Conservation (phyloP, 371 early-diverging fungal species). For the Apophysomyces variabilis region DNA sequence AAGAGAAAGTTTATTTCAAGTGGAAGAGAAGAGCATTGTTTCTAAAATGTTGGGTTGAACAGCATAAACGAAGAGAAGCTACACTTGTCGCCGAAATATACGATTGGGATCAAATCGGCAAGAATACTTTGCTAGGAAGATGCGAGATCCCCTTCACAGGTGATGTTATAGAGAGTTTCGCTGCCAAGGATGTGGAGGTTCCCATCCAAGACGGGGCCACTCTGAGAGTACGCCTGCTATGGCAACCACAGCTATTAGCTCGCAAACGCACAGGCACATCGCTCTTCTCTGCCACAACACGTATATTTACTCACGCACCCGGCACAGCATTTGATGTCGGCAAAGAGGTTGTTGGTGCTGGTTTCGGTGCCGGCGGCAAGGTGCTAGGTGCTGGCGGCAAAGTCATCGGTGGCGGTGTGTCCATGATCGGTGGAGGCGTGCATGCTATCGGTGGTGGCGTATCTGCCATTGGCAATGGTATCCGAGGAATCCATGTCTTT, state of each 20-base stretch:
- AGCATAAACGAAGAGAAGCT: conserved; percentile 52
- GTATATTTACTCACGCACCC: conserved; percentile 46
- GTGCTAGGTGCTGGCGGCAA: conserved; percentile 46
- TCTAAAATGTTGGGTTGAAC: not conserved
- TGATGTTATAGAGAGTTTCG: conserved; percentile 43
- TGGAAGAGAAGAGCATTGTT: not conserved
- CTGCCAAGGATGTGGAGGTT: conserved; percentile 38
- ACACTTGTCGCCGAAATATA: conserved; percentile 67
- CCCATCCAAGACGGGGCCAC: conserved; percentile 27
- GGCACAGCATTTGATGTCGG: conserved; percentile 41
- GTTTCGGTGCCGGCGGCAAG: conserved; percentile 32
- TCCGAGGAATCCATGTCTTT: conserved; percentile 40
- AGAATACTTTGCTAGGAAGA: conserved; percentile 61
- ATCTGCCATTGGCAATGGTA: conserved; percentile 5
- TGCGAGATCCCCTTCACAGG: conserved; percentile 36
- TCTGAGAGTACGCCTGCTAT: conserved; percentile 40
- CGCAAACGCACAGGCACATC: conserved; percentile 44
- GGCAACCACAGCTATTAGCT: conserved; percentile 53
- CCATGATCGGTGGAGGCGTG: conserved; percentile 23
- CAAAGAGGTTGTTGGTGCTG: conserved; percentile 40
- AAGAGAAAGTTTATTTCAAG: conserved; percentile 2
- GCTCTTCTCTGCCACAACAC: conserved; percentile 47
- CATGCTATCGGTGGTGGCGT: conserved; percentile 25
- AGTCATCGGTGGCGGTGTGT: conserved; percentile 42
- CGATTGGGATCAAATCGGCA: conserved; percentile 85